Percentiles rank a stretch among this genome's conserved stretches.
Evolutionary conservation across 208 protist genomes (phyloP).

Genomic region (Herpetomonas muscarum): DNA sequence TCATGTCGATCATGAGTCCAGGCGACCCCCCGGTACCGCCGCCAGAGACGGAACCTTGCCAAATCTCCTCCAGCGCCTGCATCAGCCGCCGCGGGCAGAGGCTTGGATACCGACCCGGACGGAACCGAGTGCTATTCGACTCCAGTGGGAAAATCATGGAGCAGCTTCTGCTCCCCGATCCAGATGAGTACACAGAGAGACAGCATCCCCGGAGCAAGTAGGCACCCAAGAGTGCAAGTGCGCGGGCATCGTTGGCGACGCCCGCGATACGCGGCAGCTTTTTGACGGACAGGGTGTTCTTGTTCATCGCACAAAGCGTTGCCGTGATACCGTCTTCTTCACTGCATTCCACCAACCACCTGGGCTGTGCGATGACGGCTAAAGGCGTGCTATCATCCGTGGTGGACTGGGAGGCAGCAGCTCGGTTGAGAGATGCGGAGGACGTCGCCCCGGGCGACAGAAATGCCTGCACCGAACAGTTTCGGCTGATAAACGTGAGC

Average conservation of each 20-base stretch:
- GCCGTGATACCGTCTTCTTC: conserved; percentile 71
- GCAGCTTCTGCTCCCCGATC: conserved; percentile 24
- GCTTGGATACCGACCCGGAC: conserved; percentile 41
- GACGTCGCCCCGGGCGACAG: conserved; percentile 18
- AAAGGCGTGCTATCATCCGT: conserved; percentile 16
- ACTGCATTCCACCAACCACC: conserved; percentile 41
- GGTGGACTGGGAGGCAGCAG: too few species aligned
- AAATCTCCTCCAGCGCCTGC: conserved; percentile 75
- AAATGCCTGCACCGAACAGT: conserved; percentile 38
- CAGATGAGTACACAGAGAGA: conserved; percentile 57
- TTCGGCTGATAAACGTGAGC: conserved; percentile 24
- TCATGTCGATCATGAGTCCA: conserved; percentile 45
- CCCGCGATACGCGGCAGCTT: conserved; percentile 27
- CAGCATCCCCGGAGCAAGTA: conserved; percentile 71
- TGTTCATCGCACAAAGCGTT: conserved; percentile 33
- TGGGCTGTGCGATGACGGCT: conserved; percentile 39
- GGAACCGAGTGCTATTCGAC: conserved; percentile 37
- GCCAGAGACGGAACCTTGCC: conserved; percentile 35
- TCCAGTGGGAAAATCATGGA: conserved; percentile 62
- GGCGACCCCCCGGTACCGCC: conserved; percentile 15
- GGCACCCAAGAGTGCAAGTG: conserved; percentile 65
- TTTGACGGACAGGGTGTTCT: conserved; percentile 22
- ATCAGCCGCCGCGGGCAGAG: conserved; percentile 65
- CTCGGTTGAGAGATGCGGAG: background rate
- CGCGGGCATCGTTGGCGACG: conserved; percentile 40